Evolutionary conservation across 805 yeast species (phyloP).

Genomic region (Priceomyces medius): DNA sequence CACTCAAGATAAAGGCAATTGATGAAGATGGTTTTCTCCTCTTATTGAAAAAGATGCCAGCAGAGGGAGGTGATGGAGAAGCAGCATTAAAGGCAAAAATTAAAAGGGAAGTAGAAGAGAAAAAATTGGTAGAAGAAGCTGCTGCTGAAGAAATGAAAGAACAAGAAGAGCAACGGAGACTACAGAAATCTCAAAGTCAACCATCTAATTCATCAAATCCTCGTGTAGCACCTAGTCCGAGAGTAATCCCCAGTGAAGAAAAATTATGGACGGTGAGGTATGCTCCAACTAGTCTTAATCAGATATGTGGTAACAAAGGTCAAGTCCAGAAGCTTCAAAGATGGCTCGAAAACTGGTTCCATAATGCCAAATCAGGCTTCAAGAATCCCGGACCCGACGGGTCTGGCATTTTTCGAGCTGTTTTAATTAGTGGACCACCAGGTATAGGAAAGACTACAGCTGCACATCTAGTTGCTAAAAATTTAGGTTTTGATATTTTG

Average conservation of each 20-base stretch:
- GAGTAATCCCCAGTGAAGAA: constrained; percentile 49
- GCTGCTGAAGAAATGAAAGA: constrained; percentile 36
- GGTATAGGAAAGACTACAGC: constrained; percentile 85
- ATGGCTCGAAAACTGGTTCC: constrained; percentile 83
- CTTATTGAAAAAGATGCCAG: constrained; percentile 77
- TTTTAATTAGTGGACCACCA: constrained; percentile 83
- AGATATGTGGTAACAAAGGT: constrained; percentile 89
- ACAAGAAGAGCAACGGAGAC: constrained; percentile 18
- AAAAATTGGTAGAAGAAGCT: constrained; percentile 45
- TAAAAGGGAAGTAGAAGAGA: constrained; percentile 70
- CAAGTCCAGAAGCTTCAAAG: constrained; percentile 59
- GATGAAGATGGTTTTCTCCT: constrained; percentile 83
- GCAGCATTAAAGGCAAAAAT: constrained; percentile 70
- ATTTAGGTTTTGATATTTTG: constrained; percentile 67
- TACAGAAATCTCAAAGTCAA: constrained; percentile 7
- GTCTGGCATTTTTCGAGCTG: constrained; percentile 73
- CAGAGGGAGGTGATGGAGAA: constrained; percentile 85
- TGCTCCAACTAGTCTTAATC: constrained; percentile 75
- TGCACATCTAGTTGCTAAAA: constrained; percentile 70
- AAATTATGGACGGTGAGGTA: constrained; percentile 91
- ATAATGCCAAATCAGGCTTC: constrained; percentile 53
- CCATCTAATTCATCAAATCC: constrained; percentile 1
- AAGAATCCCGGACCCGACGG: constrained; percentile 61
- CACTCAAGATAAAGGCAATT: constrained; percentile 73
- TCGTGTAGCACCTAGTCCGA: constrained; percentile 12